These are phyloP conservation scores for Leccinum pachyderme DNA, from an alignment of 1,284 basidiomycete genomes.

Conservation along the genomic window DNA sequence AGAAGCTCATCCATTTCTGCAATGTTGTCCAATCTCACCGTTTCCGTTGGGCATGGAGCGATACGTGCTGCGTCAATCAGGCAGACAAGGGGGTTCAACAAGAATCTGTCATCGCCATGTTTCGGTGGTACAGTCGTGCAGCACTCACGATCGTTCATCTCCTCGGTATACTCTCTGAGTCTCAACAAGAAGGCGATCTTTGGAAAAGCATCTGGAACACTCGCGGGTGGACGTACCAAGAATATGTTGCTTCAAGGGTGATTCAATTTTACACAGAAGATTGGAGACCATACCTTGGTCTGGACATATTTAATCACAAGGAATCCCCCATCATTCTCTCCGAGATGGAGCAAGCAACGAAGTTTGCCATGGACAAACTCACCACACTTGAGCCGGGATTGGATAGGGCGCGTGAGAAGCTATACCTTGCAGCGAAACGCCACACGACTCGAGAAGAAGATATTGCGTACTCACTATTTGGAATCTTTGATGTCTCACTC, in stretches of 20 bases:
- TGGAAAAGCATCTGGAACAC: neutral
- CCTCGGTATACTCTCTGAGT: neutral
- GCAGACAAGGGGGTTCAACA: neutral
- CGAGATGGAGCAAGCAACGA: neutral
- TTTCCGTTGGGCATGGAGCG: neutral
- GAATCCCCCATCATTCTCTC: neutral
- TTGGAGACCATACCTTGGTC: neutral
- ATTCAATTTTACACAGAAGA: neutral
- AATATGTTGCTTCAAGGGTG: neutral
- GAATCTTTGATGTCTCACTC: neutral
- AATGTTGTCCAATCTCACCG: neutral
- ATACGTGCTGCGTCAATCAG: neutral
- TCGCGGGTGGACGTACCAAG: neutral
- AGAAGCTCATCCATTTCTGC: neutral
- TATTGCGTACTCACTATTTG: neutral
- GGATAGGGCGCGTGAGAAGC: neutral
- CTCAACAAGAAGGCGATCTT: neutral
- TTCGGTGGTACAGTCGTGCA: neutral
- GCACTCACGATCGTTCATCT: neutral
- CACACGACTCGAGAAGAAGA: neutral
- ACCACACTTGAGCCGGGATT: neutral
- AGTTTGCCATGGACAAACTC: neutral
- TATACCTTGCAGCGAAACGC: neutral
- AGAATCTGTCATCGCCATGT: neutral
- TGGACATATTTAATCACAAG: neutral